phyloP scores from a whole-genome alignment of 768 basidiomycete species.

The Boletus tomentosulus region DNA sequence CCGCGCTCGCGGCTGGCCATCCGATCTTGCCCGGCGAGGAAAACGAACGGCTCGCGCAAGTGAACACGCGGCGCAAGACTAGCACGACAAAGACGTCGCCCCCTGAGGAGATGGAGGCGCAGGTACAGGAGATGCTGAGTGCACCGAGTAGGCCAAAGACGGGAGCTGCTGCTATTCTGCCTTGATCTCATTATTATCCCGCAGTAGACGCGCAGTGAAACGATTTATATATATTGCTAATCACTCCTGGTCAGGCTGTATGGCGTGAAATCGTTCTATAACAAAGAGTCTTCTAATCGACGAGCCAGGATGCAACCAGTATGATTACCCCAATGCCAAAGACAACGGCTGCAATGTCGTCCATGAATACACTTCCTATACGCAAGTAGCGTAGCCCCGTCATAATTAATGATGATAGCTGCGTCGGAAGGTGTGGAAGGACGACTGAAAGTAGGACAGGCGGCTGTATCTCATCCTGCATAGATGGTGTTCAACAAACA shows the following conservation, averaged over 20 bases:
- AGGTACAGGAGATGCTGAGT: slow-evolving; percentile 30
- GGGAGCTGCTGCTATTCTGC: slow-evolving; percentile 39
- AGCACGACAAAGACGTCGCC: slow-evolving; percentile 9
- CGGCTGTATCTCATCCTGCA: slow-evolving; percentile 54
- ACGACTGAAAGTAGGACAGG: slow-evolving; percentile 57
- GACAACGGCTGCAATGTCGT: slow-evolving; percentile 66
- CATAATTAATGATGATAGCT: slow-evolving; percentile 57
- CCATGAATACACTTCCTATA: slow-evolving; percentile 62
- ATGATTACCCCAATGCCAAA: slow-evolving; percentile 71
- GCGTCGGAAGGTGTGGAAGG: slow-evolving; percentile 63
- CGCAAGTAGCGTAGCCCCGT: slow-evolving; percentile 64
- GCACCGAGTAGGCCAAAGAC: slow-evolving; percentile 30
- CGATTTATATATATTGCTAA: background rate
- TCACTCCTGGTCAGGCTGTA: too few species aligned
- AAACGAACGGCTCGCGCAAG: slow-evolving; percentile 19
- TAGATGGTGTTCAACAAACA: slow-evolving; percentile 2
- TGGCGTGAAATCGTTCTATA: background rate
- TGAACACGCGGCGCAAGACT: slow-evolving; percentile 9
- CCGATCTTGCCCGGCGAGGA: slow-evolving; percentile 49
- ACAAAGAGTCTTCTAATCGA: slow-evolving; percentile 8
- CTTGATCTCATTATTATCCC: slow-evolving; percentile 14
- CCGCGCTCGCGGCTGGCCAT: slow-evolving; percentile 42
- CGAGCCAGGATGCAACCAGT: slow-evolving; percentile 47
- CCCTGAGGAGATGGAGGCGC: slow-evolving; percentile 20
- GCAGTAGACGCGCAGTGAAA: background rate